Evolutionary conservation across 441 rosid species (phyloP).

Genomic region (Mallotus repandus): DNA sequence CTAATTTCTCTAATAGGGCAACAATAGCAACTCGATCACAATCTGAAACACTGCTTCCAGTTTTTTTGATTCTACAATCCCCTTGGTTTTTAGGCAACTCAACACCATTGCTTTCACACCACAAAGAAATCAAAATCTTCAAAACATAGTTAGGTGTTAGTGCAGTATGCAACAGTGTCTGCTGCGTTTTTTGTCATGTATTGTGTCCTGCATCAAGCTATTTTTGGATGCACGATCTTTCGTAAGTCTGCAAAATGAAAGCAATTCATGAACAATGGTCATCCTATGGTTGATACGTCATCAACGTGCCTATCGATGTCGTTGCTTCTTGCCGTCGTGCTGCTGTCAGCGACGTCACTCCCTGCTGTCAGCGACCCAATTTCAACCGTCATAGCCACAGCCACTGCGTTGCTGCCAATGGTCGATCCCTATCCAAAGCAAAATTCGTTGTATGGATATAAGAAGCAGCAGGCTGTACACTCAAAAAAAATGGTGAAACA

Average conservation of each 20-base stretch:
- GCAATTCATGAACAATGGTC: conserved; percentile 20
- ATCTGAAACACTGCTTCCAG: conserved; percentile 68
- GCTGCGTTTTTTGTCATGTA: conserved; percentile 97
- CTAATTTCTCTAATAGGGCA: conserved; percentile 61
- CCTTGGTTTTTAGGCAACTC: conserved; percentile 85
- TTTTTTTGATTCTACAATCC: conserved; percentile 47
- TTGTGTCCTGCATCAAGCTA: conserved; percentile 97
- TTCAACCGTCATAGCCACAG: too few species aligned
- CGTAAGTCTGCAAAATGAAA: conserved; percentile 75
- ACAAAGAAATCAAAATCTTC: conserved; percentile 82
- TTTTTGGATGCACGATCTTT: conserved; percentile 87
- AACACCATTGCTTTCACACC: conserved; percentile 96
- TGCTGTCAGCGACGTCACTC: too few species aligned
- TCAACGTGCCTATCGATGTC: too few species aligned
- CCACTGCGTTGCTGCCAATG: too few species aligned
- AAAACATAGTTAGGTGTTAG: conserved; percentile 87
- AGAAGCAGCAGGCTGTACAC: too few species aligned
- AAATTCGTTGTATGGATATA: too few species aligned
- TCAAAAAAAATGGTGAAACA: too few species aligned
- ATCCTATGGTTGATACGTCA: too few species aligned
- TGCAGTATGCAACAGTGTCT: conserved; percentile 75
- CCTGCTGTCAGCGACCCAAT: too few species aligned
- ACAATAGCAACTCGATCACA: conserved; percentile 73
- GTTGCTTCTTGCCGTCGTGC: too few species aligned
- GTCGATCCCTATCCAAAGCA: too few species aligned